phyloP scores from a whole-genome alignment of 352 stramenopile species.

The Blastocystis sp. region DNA sequence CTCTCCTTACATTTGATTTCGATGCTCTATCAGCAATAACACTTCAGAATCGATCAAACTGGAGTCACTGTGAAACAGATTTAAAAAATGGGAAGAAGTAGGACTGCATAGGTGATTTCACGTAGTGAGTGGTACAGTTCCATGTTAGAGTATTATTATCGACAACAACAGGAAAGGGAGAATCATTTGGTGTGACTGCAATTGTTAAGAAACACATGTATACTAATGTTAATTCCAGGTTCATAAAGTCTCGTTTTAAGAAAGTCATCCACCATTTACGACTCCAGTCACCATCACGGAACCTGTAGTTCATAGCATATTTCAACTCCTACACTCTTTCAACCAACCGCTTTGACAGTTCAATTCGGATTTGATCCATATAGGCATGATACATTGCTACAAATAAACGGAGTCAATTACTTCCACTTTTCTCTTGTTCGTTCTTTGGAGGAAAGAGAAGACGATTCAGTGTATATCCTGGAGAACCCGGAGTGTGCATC shows the following conservation, averaged over 20 bases:
- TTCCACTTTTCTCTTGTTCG: constrained; percentile 51
- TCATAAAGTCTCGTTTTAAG: constrained; percentile 65
- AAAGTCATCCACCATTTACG: constrained; percentile 68
- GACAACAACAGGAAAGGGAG: not conserved
- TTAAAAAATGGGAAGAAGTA: not conserved
- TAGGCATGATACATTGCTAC: constrained; percentile 62
- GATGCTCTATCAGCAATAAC: not conserved
- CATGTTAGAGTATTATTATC: not conserved
- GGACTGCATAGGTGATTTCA: not conserved
- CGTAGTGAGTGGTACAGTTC: not conserved
- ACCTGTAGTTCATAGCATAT: not conserved
- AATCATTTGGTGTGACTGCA: not conserved
- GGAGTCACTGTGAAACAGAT: not conserved
- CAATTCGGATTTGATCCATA: constrained; percentile 58
- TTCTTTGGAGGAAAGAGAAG: constrained; percentile 39
- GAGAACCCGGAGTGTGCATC: constrained; percentile 49
- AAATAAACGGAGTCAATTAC: not conserved
- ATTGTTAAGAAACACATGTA: constrained; percentile 54
- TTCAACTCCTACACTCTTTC: constrained; percentile 36
- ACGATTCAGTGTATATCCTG: constrained; percentile 42
- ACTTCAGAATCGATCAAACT: not conserved
- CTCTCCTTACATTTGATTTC: not conserved
- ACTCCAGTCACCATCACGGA: constrained; percentile 57
- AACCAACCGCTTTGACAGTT: constrained; percentile 19
- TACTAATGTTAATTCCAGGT: constrained; percentile 43